Evolutionary conservation across 164 flowering plant species (phyloP), one percentile per base, ranked within the genome.

Genomic region (Vitis rotundifolia): DNA sequence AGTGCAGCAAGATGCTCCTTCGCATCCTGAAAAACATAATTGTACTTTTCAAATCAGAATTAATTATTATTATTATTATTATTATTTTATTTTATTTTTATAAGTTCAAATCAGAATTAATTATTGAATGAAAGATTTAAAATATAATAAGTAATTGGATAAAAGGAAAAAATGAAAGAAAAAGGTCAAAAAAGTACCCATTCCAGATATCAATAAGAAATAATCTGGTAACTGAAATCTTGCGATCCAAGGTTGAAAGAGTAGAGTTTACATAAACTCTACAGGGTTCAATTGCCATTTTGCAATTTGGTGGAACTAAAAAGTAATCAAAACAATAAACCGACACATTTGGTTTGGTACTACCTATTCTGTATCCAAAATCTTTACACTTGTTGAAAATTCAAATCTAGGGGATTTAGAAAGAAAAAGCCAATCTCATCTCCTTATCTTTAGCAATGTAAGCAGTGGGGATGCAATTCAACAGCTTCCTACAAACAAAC

Each of bases 1-100:
- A 95, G 53, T 66, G 99, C 99, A 77, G 87, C 83, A 75, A 95
- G 89, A 85, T 93, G 98, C 80, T 93, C 99, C 83, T 95, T 95
- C 49, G 98, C 99, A 68, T 95, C 99, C 99, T 95, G 87, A 50
- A 61, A 62, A 68, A 57, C 49, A 59, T 13, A 57, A 61, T 61
- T 67, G 22, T 37, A 19, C 15, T 58, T 61, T 55, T 59, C 53
- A 59, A 53, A 66, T 58, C 54, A 37, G 28, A 22, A 22, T 22
- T 57, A 28, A 5, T 19, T 12, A 64, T 60, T 60, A 59, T 6
- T 10, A n/a, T 14, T 22, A 56, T 16, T 26, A 62, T 56, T 18
- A 7, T 48, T 48, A 64, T 1, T 28, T 22, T 22, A n/a, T 22
- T 22, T 22, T 22, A 22, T 22, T 22, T 22, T 22, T 2, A 22